Base-by-base conservation (phyloP, 805 yeast species). In the Ogataea trehaloabstinens region DNA sequence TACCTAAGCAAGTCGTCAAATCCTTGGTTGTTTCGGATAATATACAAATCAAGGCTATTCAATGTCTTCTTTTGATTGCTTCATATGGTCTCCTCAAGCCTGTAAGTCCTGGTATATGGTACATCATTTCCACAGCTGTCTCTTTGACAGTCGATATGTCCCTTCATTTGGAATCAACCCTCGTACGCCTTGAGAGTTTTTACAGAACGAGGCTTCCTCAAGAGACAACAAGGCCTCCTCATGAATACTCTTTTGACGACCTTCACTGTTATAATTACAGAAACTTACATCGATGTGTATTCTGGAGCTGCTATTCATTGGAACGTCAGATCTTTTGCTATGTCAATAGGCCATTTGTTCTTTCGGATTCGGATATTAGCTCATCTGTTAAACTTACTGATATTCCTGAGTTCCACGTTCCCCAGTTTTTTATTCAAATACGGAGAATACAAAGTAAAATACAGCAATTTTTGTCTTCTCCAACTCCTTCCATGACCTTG, bases 321-420 rank as follows among this genome's bases (percentile, higher is more conserved):
- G 76, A 71, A 45, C 42, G 76, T 15, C 77, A 71, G 42, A 62
- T 71, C 20, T 68, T 74, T 46, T 67, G 69, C 44, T 70, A 70
- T 42, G 55, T 70, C 28, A 64, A 65, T 24, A 53, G 74, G 13
- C 77, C 77, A 0, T 66, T 67, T 18, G 69, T 71, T 0, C 61
- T 71, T 5, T 67, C 73, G 2, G 76, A 71, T 24, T 34, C 20
- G 16, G 52, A 46, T 28, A 37, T 51, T 20, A 42, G 35, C 24
- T 22, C 43, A 10, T 17, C 13, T 18, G 18, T 10, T 13, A 28
- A 20, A 2, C 31, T 47, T 13, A 16, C 20, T 7, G 35, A 31
- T 20, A 30, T 37, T 27, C 41, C 35, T 8, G 13, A 30, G 5
- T 35, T 40, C 19, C 13, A 41, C 13, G 29, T 46, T 16, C 49